Evolutionary conservation across 768 basidiomycete species (phyloP).

Genomic region (Cyclocybe cylindracea): DNA sequence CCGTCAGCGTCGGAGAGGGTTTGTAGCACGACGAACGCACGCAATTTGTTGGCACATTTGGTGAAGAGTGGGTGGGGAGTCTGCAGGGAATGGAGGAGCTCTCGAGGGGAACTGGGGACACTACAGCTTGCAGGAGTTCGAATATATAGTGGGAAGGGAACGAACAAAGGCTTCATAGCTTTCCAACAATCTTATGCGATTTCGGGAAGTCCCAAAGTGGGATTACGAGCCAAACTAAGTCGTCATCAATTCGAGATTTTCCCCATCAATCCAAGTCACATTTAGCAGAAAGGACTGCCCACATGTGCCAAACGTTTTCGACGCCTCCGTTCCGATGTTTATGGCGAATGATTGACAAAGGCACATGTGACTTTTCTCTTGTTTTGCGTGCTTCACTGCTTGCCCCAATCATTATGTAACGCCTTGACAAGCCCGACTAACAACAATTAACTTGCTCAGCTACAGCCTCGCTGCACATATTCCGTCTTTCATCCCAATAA

Average conservation of each 20-base stretch:
- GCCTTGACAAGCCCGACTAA: not conserved
- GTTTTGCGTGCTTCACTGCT: not conserved
- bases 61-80: not conserved
- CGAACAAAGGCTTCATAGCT: conserved; percentile 19
- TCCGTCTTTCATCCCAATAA: not conserved
- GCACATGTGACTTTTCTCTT: conserved; percentile 31
- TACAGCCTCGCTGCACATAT: not conserved
- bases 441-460: not conserved
- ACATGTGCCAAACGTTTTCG: conserved; percentile 29
- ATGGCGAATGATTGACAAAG: conserved; percentile 25
- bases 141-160: conserved; percentile 12
- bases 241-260: not conserved
- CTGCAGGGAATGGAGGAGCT: not conserved
- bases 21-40: conserved; percentile 42
- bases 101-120: conserved; percentile 3
- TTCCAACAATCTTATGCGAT: conserved; percentile 18
- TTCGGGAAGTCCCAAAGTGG: conserved; percentile 21
- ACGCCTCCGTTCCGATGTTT: conserved; percentile 36
- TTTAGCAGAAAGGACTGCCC: conserved; percentile 21
- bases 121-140: conserved; percentile 4
- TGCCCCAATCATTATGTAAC: not conserved
- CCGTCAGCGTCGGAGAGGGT: conserved; percentile 6
- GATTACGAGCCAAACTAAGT: conserved; percentile 19
- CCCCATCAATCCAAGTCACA: conserved; percentile 10
- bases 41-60: conserved; percentile 76